These are phyloP conservation scores for Cunninghamia lanceolata DNA, from an alignment of 75 land plant species.

Conservation along the genomic window DNA sequence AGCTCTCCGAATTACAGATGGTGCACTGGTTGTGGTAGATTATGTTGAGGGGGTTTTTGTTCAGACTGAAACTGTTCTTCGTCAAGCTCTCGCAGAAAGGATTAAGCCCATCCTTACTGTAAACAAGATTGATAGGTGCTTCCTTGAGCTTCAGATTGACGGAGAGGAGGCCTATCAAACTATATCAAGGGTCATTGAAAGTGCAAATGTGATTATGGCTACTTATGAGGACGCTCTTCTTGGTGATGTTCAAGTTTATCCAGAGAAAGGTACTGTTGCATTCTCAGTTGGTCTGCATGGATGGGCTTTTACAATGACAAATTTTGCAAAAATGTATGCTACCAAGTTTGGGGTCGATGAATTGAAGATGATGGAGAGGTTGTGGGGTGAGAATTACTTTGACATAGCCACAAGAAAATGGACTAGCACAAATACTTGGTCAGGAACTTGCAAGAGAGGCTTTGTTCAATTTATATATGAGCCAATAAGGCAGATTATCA, in stretches of 20 bases:
- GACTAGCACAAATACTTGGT: constrained; percentile 82
- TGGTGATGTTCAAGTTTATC: constrained; percentile 95
- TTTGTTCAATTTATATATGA: constrained; percentile 94
- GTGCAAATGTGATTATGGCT: constrained; percentile 94
- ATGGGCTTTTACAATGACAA: constrained; percentile 93
- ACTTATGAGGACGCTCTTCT: constrained; percentile 90
- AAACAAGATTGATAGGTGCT: constrained; percentile 98
- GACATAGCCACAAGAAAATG: constrained; percentile 91
- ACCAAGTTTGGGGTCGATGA: constrained; percentile 89
- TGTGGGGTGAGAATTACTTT: constrained; percentile 97
- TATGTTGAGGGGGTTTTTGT: constrained; percentile 95
- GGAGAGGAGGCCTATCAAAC: constrained; percentile 90
- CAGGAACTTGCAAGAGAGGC: constrained; percentile 75
- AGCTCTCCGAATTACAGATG: constrained; percentile 92
- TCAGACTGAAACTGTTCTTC: constrained; percentile 91
- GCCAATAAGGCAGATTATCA: constrained; percentile 86
- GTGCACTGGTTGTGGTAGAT: constrained; percentile 92
- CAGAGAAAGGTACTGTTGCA: constrained; percentile 96
- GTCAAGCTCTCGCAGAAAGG: constrained; percentile 95
- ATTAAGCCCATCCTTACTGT: constrained; percentile 91
- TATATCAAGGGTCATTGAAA: constrained; percentile 61
- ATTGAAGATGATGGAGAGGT: constrained; percentile 94
- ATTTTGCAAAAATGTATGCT: constrained; percentile 97
- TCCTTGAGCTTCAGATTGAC: constrained; percentile 81
- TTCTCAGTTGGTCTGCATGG: constrained; percentile 96